phyloP scores from a whole-genome alignment of 331 rosid species.

The Arachis monticola region DNA sequence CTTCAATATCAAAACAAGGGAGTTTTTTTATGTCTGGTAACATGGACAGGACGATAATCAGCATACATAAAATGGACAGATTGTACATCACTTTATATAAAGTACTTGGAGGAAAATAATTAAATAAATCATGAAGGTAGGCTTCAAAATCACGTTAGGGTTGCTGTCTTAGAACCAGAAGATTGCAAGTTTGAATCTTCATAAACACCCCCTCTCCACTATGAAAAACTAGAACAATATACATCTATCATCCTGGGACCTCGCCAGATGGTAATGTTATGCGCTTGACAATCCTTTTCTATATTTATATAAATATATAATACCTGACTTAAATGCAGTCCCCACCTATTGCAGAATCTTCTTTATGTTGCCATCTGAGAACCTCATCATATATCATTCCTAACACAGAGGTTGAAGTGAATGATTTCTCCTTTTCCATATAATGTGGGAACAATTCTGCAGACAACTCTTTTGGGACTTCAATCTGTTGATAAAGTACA shows the following conservation, averaged over 20 bases:
- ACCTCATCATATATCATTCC: constrained; percentile 71
- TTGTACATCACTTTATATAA: neutral
- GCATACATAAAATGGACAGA: neutral
- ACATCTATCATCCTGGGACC: too few species aligned
- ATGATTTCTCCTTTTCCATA: constrained; percentile 55
- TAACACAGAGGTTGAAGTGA: constrained; percentile 64
- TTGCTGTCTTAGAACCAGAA: too few species aligned
- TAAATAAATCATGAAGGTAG: neutral
- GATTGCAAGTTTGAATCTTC: too few species aligned
- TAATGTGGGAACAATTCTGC: constrained; percentile 66
- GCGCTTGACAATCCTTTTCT: too few species aligned
- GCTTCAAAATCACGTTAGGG: too few species aligned
- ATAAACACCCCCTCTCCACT: too few species aligned
- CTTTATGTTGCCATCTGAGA: constrained; percentile 36
- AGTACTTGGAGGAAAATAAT: neutral
- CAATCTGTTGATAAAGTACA: constrained; percentile 45
- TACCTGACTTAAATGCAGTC: neutral
- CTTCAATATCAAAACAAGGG: constrained; percentile 59
- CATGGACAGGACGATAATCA: constrained; percentile 6
- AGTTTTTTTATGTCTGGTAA: constrained; percentile 64
- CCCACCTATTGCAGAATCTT: constrained; percentile 57
- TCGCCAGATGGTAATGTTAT: too few species aligned
- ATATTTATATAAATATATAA: neutral
- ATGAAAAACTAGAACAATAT: too few species aligned
- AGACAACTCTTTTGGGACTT: constrained; percentile 55